A percentile compares a stretch with the other conserved stretches of the same genome.
Conservation (phyloP, 164 flowering plant species). For the Protea cynaroides region DNA sequence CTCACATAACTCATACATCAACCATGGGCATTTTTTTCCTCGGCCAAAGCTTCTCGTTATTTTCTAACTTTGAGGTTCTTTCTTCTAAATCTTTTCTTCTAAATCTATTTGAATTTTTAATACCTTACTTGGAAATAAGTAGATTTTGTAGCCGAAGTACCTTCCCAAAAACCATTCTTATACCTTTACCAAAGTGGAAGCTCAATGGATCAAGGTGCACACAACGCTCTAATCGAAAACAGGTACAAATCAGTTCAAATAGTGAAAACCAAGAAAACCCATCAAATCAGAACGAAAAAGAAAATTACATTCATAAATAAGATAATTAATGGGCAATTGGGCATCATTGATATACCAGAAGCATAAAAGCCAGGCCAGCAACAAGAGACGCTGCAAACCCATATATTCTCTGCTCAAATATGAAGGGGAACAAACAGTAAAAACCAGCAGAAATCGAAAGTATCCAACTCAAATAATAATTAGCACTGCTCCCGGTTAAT, state of each 20-base stretch:
- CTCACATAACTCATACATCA: too few relatives aligned
- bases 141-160: background rate
- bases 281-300: background rate
- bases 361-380: conserved; percentile 48
- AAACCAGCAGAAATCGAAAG: background rate
- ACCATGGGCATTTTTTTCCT: background rate
- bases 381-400: conserved; percentile 54
- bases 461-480: background rate
- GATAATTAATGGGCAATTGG: background rate
- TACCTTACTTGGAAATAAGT: background rate
- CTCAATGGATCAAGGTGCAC: too few relatives aligned
- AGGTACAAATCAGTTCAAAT: background rate
- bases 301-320: background rate
- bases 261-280: background rate
- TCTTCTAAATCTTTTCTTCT: background rate
- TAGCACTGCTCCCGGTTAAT: background rate
- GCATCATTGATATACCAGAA: conserved; percentile 43
- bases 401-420: conserved; percentile 51
- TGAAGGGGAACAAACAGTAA: background rate
- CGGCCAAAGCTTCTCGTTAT: background rate
- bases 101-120: background rate
- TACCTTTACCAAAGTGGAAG: too few relatives aligned
- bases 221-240: too few relatives aligned
- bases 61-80: background rate
- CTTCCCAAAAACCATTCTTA: background rate